Evolutionary conservation across 2,329 filamentous ascomycete species (phyloP), one percentile per base, ranked within the genome.

Genomic region (Endoconidiophora polonica): DNA sequence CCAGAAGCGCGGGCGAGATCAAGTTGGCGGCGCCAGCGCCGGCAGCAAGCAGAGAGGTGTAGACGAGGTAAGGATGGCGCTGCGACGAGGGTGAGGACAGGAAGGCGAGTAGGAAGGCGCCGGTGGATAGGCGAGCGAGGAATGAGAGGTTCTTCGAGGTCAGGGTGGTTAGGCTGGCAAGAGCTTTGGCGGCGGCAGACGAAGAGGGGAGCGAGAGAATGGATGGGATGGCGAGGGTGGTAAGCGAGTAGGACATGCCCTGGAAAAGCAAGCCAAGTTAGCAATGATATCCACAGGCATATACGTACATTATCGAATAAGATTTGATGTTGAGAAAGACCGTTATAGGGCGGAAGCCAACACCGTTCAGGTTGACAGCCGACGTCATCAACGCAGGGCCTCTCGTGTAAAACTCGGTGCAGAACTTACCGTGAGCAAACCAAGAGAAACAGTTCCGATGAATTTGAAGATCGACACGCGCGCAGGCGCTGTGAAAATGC

Each of bases 221-320:
- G 4, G 84, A 75, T 16, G 90, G 88, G 53, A 94, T 76, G 23
- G 85, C 79, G 56, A 93, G 69, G 53, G 78, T 76, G 20, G 82
- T 82, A 58, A 91, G 76, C 44, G 86, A 83, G 68, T 90, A 93
- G 47, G 88, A 94, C 53, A 91, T 75, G 64, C 90, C 90, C 90
- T 95, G 59, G 46, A 20, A 4, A 44, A 44, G 50, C 36, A 53
- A 36, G 18, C 6, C 10, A 1, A 20, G 23, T 40, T 36, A 40
- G 48, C 23, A 46, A 12, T 14, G 16, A 24, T 12, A 6, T 6
- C 16, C 7, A 40, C 3, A 26, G 5, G 12, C 9, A 40, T 9
- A 14, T 45, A 14, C 9, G 10, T 7, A 12, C n/a, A 22, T 47
- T 14, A n/a, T n/a, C 12, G 24, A 44, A 9, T 45, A 16, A n/a